These are phyloP conservation scores for Solanum infundibuliforme DNA, from an alignment of 257 asterid genomes.

Conservation along the genomic window DNA sequence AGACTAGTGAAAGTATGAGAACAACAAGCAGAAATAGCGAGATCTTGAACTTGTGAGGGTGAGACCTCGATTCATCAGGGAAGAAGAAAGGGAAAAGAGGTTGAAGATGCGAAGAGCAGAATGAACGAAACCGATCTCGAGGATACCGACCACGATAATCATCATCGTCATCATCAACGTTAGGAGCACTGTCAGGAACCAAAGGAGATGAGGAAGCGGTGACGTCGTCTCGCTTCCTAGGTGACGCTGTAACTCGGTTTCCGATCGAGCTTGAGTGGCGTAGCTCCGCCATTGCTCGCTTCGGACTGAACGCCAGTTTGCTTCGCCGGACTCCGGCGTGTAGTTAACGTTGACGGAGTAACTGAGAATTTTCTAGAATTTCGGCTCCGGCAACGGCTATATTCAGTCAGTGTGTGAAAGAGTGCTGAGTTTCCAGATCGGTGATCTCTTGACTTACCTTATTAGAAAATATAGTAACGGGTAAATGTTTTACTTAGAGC, in stretches of 20 bases:
- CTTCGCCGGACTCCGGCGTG: background rate
- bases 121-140: conserved; percentile 66
- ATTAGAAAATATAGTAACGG: background rate
- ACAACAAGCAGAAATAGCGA: conserved; percentile 33
- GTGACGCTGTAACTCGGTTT: conserved; percentile 59
- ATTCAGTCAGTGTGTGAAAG: background rate
- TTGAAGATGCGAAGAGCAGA: conserved; percentile 15
- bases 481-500: background rate
- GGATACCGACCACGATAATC: conserved; percentile 57
- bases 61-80: conserved; percentile 58
- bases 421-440: background rate
- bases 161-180: conserved; percentile 36
- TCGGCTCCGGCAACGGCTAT: background rate
- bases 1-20: conserved; percentile 31
- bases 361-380: background rate
- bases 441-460: conserved; percentile 3
- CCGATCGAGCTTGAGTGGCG: conserved; percentile 93
- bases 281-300: conserved; percentile 97
- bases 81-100: conserved; percentile 40
- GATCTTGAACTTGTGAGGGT: conserved; percentile 51
- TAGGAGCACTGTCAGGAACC: conserved; percentile 10
- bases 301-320: conserved; percentile 98
- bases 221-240: conserved; percentile 36
- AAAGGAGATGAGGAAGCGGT: conserved; percentile 17
- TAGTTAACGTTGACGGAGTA: background rate